A percentile compares a stretch with the other conserved stretches of the same genome.
Conservation (phyloP, 2,329 filamentous ascomycete species). For the Fusarium xylarioides region DNA sequence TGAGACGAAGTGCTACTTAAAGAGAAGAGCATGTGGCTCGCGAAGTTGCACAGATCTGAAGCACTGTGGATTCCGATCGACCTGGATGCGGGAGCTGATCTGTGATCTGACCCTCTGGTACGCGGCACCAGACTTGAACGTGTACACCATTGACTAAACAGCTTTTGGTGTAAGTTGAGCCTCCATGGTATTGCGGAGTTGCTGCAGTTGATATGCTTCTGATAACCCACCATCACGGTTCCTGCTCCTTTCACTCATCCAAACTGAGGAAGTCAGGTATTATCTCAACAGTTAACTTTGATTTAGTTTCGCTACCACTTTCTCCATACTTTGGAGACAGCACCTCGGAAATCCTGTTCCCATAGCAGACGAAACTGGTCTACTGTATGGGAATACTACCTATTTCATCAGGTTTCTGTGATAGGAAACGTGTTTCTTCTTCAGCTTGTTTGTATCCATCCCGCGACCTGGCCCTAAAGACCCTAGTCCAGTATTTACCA, state of each 20-base stretch:
- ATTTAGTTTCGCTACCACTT: background rate
- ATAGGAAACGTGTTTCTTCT: background rate
- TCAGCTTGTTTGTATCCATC: background rate
- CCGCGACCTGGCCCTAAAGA: background rate
- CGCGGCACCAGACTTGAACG: background rate
- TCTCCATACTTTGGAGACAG: background rate
- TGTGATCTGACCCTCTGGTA: background rate
- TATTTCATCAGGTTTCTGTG: background rate
- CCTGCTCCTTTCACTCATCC: background rate
- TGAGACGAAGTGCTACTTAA: background rate
- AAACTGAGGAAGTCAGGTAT: background rate
- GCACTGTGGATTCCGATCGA: slow-evolving; percentile 12
- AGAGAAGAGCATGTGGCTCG: slow-evolving; percentile 5
- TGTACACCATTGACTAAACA: background rate
- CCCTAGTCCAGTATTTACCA: background rate
- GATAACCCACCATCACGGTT: background rate
- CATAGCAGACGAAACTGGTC: background rate
- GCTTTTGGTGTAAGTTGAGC: background rate
- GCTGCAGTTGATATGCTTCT: background rate
- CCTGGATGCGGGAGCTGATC: background rate
- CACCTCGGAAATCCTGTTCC: background rate
- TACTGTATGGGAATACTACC: background rate
- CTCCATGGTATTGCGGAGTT: background rate
- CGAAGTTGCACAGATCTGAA: slow-evolving; percentile 17
- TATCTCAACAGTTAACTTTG: background rate